Conservation (phyloP, 768 basidiomycete genomes). For the Rhizopogon vulgaris region DNA sequence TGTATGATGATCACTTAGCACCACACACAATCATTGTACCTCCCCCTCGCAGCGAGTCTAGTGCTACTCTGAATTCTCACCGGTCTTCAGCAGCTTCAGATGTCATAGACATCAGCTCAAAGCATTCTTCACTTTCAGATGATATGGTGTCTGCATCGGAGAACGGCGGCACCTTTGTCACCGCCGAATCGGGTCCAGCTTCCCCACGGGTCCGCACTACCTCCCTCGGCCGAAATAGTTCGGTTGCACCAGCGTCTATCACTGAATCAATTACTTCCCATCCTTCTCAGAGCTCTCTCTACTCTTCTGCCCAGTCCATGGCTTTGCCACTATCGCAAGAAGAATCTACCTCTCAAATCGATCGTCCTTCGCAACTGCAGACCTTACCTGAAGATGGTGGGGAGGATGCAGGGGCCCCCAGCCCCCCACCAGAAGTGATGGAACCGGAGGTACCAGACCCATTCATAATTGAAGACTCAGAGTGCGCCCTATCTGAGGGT, state of each 20-base stretch:
- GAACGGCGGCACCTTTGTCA: constrained; percentile 16
- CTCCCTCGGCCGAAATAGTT: constrained; percentile 2
- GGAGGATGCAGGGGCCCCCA: constrained; percentile 2
- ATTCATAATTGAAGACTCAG: constrained; percentile 55
- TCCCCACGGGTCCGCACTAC: constrained; percentile 8
- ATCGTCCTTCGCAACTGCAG: constrained; percentile 1
- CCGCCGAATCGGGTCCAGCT: neutral
- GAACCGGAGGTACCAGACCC: constrained; percentile 54
- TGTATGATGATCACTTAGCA: neutral
- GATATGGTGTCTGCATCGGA: constrained; percentile 9
- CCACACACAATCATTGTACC: constrained; percentile 9
- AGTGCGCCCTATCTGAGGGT: constrained; percentile 33
- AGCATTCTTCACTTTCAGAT: neutral
- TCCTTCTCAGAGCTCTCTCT: neutral
- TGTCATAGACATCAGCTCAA: constrained; percentile 19
- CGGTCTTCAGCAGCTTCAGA: constrained; percentile 1
- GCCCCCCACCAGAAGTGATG: constrained; percentile 18
- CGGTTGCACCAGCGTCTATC: constrained; percentile 1
- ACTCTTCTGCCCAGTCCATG: neutral
- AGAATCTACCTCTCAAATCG: neutral
- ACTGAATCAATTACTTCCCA: constrained; percentile 2
- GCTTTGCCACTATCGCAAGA: neutral
- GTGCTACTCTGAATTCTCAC: neutral
- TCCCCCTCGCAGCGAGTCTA: constrained; percentile 5
- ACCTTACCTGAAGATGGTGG: constrained; percentile 6